Evolutionary conservation across 176 grass and related monocot genomes (phyloP), one percentile per base, ranked within the genome.

Genomic region (Triticum dicoccoides): DNA sequence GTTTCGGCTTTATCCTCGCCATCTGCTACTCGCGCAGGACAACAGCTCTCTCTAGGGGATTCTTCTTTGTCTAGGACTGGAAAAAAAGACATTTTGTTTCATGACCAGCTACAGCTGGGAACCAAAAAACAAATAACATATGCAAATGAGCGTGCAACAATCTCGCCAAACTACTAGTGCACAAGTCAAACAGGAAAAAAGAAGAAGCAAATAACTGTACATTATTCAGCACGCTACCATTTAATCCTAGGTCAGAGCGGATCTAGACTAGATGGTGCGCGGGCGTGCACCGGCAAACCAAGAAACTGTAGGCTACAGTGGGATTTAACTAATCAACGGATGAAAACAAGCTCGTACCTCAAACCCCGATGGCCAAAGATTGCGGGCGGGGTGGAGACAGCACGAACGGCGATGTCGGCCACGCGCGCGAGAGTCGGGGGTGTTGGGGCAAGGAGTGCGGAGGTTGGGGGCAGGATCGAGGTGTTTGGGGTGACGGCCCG

Each of bases 1-100:
- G 93, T 78, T 92, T 91, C 0, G 93, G 93, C 69, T 95, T 95
- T 86, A 95, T 92, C 75, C 93, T 92, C 56, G 86, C 90, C 93
- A 95, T 95, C 75, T 69, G 69, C 34, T 39, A 61, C 45, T 80
- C 14, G 70, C 61, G 25, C 24, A 66, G 73, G 8, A 13, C 8
- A 74, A 83, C 69, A 75, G 66, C 13, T 18, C 66, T 77, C 5
- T 12, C 14, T 49, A 29, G 25, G 5, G 77, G 83, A 73, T 27
- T 65, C 56, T 30, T 11, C 41, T 23, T 49, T 59, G 64, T 21
- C 29, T 73, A 80, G 15, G 41, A 80, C 33, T 17, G 24, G 15
- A 56, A 33, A 33, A 79, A 84, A 68, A 4, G 67, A 32, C 18
- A 73, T 44, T 6, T 65, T 18, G 51, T 73, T 65, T 86, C 18